Base-by-base conservation (phyloP, 306 rosid genomes). In the Begonia masoniana region DNA sequence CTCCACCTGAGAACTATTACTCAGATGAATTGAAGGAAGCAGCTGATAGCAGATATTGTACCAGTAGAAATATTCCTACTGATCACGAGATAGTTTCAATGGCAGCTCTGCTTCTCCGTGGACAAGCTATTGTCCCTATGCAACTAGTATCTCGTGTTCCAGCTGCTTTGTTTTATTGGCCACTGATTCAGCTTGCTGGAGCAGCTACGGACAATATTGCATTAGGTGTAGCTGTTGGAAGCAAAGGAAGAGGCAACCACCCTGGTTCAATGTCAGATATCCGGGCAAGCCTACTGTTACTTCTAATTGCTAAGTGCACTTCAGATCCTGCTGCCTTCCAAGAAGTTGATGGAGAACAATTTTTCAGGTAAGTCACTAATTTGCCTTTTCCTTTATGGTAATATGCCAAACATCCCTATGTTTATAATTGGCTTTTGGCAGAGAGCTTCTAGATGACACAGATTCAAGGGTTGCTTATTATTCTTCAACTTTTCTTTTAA, bases 381-480 rank as follows among this genome's bases (percentile, higher is more conserved):
- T 63, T 52, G 16, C 54, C 23, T 60, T 52, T 45, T 41, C 26
- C 58, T 69, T 59, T 60, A 15, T 59, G 17, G 10, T 43, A 52
- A 41, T 39, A 43, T 57, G 36, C 50, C 26, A 58, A 55, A 52
- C 54, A 15, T 11, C 50, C 55, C 13, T 31, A 10, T 16, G 19
- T 24, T 24, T 56, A 12, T 55, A 15, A 52, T 64, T 52, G 68
- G 63, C 62, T 52, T 47, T 60, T 71, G 64, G 62, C 87, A 92
- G 99, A 87, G 89, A 54, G 67, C 87, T 92, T 71, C 73, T 92
- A 78, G 99, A 83, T 55, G 99, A 92, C 75, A 83, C 93, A 43
- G 99, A 92, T 79, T 86, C 99, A 48, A 86, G 99, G 74, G 99
- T 92, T 51, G 96, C 95, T 46, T 92, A 86, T 70, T 86, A 79